phyloP scores from a whole-genome alignment of 805 yeast genomes.

The Trichomonascus vanleenenianus region DNA sequence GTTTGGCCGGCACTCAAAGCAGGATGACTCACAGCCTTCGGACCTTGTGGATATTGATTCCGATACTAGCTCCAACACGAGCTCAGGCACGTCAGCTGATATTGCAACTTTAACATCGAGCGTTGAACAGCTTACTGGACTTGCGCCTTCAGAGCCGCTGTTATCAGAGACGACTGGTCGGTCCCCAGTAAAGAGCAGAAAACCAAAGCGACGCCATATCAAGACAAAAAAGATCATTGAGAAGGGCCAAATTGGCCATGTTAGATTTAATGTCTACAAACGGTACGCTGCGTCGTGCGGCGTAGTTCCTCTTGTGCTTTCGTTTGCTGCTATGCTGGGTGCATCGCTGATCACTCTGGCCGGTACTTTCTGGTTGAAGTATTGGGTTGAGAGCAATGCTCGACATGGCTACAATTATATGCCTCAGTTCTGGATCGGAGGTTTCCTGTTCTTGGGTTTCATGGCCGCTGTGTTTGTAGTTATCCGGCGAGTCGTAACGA shows the following conservation, averaged over 20 bases:
- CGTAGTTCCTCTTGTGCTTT: slow-evolving; percentile 17
- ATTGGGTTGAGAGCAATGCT: slow-evolving; percentile 81
- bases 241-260: slow-evolving; percentile 62
- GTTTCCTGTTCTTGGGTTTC: slow-evolving; percentile 60
- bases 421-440: slow-evolving; percentile 53
- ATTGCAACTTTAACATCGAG: neutral
- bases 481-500: slow-evolving; percentile 53
- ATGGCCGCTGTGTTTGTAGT: slow-evolving; percentile 36
- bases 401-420: slow-evolving; percentile 55
- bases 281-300: slow-evolving; percentile 80
- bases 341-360: slow-evolving; percentile 51
- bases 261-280: slow-evolving; percentile 65
- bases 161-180: neutral
- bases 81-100: neutral
- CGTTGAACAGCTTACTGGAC: too few relatives aligned
- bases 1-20: slow-evolving; percentile 10
- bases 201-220: neutral
- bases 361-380: slow-evolving; percentile 77
- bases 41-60: neutral
- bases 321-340: slow-evolving; percentile 35
- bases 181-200: neutral
- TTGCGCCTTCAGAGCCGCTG: neutral
- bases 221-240: slow-evolving; percentile 2
- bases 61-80: neutral
- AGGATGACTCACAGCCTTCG: neutral